A percentile compares a stretch with the other conserved stretches of the same genome.
Evolutionary conservation across 805 yeast genomes (phyloP).

Genomic region (Wickerhamiella alocasiicola): DNA sequence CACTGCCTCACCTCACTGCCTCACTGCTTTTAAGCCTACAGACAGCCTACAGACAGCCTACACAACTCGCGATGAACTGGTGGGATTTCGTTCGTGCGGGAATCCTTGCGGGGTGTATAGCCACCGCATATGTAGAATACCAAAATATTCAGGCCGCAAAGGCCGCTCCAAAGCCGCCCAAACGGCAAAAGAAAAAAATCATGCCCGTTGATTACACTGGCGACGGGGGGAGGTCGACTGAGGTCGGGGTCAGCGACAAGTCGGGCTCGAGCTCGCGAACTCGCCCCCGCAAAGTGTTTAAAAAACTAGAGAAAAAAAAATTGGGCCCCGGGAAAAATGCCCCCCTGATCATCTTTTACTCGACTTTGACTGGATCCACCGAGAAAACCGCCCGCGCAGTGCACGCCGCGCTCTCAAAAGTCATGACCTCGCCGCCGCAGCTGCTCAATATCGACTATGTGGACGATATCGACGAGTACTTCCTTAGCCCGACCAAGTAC

Average conservation of each 20-base stretch:
- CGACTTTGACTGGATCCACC: slow-evolving; percentile 77
- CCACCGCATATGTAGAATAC: slow-evolving; percentile 7
- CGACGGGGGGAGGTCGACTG: too few relatives aligned
- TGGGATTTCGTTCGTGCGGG: slow-evolving; percentile 7
- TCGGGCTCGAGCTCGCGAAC: not conserved
- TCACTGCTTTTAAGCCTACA: too few relatives aligned
- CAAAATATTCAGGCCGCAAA: not conserved
- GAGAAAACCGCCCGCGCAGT: slow-evolving; percentile 52
- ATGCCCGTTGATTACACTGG: slow-evolving; percentile 9
- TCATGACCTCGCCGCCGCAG: slow-evolving; percentile 33
- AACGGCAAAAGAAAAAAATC: not conserved
- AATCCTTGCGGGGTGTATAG: slow-evolving; percentile 7
- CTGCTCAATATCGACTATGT: slow-evolving; percentile 66
- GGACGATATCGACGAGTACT: slow-evolving; percentile 73
- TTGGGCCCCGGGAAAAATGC: slow-evolving; percentile 31
- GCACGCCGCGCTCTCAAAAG: slow-evolving; percentile 27
- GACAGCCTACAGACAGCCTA: too few relatives aligned
- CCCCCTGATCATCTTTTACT: slow-evolving; percentile 58
- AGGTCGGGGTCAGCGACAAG: not conserved
- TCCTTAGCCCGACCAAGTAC: slow-evolving; percentile 42
- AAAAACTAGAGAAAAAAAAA: not conserved
- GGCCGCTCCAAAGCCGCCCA: not conserved
- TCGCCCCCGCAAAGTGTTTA: slow-evolving; percentile 8
- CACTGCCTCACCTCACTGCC: too few relatives aligned
- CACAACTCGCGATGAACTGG: slow-evolving; percentile 4